Percentiles rank a stretch among this genome's conserved stretches.
Evolutionary conservation across 345 rosid genomes (phyloP).

Genomic region (Arabidopsis arenosa): DNA sequence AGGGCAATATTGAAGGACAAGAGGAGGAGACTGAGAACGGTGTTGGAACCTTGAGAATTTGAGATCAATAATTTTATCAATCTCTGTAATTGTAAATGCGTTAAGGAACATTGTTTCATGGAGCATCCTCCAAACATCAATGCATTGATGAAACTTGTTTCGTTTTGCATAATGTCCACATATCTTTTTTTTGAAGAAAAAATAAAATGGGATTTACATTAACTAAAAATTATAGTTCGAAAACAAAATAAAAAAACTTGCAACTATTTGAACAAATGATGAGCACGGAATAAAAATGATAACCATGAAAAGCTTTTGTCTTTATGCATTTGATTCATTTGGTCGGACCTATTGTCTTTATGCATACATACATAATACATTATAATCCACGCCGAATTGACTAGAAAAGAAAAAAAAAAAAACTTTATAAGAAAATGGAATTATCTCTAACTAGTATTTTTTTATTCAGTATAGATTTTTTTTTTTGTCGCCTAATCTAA

Average conservation of each 20-base stretch:
- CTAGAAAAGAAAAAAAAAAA: not conserved
- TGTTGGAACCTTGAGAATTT: not conserved
- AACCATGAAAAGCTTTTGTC: slow-evolving; percentile 6
- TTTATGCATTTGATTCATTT: slow-evolving; percentile 1
- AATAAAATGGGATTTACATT: too few species aligned
- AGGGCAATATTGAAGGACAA: not conserved
- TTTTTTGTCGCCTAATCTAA: too few species aligned
- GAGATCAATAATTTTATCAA: not conserved
- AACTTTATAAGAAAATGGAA: not conserved
- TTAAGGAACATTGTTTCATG: too few species aligned
- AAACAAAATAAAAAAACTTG: not conserved
- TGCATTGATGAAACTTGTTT: too few species aligned
- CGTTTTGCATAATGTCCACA: too few species aligned
- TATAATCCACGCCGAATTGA: not conserved
- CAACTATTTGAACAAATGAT: slow-evolving; percentile 7
- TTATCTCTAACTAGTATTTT: not conserved
- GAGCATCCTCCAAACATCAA: too few species aligned
- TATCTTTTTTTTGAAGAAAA: too few species aligned
- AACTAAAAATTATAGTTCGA: not conserved
- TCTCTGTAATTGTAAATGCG: too few species aligned
- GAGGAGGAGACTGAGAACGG: not conserved
- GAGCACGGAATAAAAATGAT: slow-evolving; percentile 10
- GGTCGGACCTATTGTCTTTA: not conserved
- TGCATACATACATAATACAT: not conserved
- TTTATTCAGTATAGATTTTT: not conserved